phyloP scores from a whole-genome alignment of 352 stramenopile species.

The Thraustotheca clavata region DNA sequence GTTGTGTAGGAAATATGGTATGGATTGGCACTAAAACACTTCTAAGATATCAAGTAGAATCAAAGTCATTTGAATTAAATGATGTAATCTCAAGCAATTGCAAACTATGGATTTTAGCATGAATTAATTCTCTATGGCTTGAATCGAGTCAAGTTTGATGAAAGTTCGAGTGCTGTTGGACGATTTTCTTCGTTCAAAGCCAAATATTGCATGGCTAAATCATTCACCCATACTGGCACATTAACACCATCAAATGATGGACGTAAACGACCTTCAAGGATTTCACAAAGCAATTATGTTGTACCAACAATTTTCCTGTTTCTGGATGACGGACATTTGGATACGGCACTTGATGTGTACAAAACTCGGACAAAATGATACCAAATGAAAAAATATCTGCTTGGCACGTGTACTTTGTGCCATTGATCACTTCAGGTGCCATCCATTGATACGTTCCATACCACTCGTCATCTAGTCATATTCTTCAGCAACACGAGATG shows the following conservation, averaged over 20 bases:
- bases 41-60: too few relatives aligned
- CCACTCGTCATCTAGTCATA: constrained; percentile 38
- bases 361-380: constrained; percentile 44
- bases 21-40: too few relatives aligned
- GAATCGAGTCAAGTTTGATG: background rate
- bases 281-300: constrained; percentile 23
- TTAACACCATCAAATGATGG: background rate
- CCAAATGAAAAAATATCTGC: constrained; percentile 28
- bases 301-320: too few relatives aligned
- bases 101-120: too few relatives aligned
- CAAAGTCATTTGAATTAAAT: too few relatives aligned
- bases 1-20: too few relatives aligned
- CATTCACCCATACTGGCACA: background rate
- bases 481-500: constrained; percentile 31
- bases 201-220: constrained; percentile 36
- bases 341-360: constrained; percentile 43
- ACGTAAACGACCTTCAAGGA: background rate
- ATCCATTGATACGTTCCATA: constrained; percentile 31
- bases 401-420: constrained; percentile 23
- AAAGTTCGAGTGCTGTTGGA: constrained; percentile 24
- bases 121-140: too few relatives aligned
- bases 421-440: constrained; percentile 24
- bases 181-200: constrained; percentile 33
- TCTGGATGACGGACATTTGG: constrained; percentile 25
- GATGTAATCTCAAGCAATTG: too few relatives aligned